Evolutionary conservation across 2,329 filamentous ascomycete species (phyloP).

Genomic region (Massarina eburnea): DNA sequence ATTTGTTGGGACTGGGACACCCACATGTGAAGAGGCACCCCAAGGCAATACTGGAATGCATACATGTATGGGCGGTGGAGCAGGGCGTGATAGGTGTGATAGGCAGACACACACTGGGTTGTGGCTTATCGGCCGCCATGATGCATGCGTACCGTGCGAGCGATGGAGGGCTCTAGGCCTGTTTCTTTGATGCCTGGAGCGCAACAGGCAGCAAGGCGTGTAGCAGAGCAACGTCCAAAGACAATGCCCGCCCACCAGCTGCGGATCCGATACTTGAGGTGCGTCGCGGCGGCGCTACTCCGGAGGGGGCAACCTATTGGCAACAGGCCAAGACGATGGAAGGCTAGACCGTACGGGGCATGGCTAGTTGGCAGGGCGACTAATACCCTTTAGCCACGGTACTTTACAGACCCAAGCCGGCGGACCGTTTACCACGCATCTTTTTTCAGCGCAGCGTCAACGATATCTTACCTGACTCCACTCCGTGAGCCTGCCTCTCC

Average conservation of each 20-base stretch:
- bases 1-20: background rate
- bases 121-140: background rate
- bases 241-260: no score
- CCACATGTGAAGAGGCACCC: background rate
- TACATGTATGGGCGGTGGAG: background rate
- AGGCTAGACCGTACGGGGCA: background rate
- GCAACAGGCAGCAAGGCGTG: no score
- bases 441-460: background rate
- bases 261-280: no score
- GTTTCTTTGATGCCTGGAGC: no score
- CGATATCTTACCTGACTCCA: conserved; percentile 11
- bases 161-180: no score
- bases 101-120: background rate
- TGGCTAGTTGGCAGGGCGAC: background rate
- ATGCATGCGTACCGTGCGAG: background rate
- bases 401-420: background rate
- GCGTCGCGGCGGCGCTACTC: no score
- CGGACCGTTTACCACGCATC: conserved; percentile 1
- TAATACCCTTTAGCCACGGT: background rate
- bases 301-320: no score
- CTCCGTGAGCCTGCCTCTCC: conserved; percentile 14
- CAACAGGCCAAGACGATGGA: no score
- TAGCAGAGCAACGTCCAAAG: no score
- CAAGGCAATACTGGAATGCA: background rate
- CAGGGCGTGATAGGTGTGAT: background rate